phyloP scores from a whole-genome alignment of 2,329 filamentous ascomycete genomes.

The Pseudocercospora cruenta region DNA sequence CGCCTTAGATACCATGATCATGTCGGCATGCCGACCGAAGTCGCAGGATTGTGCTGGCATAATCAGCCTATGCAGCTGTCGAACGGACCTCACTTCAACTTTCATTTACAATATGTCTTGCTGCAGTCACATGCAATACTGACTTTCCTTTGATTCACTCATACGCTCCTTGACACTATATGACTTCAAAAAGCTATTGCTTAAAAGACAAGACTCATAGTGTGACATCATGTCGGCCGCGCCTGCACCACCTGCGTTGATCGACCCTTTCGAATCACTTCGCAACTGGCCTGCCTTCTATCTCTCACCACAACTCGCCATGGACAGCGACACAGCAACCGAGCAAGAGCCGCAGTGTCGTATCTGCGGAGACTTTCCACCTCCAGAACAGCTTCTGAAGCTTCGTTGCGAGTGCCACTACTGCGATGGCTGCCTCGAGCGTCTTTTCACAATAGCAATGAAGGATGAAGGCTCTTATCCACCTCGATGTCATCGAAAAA shows the following conservation, averaged over 20 bases:
- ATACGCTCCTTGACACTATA: not conserved
- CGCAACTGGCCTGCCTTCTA: slow-evolving; percentile 9
- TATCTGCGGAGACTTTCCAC: slow-evolving; percentile 8
- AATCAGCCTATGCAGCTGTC: not conserved
- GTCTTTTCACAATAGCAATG: slow-evolving; percentile 14
- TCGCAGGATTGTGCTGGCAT: slow-evolving; percentile 6
- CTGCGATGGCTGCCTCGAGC: slow-evolving; percentile 19
- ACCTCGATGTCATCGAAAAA: slow-evolving; percentile 7
- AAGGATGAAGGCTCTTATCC: slow-evolving; percentile 19
- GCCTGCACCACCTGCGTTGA: not conserved
- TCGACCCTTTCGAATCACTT: slow-evolving; percentile 6
- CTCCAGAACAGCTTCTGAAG: slow-evolving; percentile 1
- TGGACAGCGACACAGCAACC: slow-evolving; percentile 4
- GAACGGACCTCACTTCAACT: not conserved
- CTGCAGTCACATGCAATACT: not conserved
- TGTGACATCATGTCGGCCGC: not conserved
- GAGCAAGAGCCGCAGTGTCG: slow-evolving; percentile 8
- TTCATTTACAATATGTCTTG: not conserved
- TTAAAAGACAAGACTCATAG: not conserved
- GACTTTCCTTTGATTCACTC: slow-evolving; percentile 8
- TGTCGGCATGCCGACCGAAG: slow-evolving; percentile 1
- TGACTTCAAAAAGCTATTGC: not conserved
- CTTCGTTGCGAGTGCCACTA: slow-evolving; percentile 22
- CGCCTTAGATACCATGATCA: not conserved
- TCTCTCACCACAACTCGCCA: slow-evolving; percentile 5